Evolutionary conservation across 1,284 basidiomycete species (phyloP).

Genomic region (Cryptococcus deneoformans): DNA sequence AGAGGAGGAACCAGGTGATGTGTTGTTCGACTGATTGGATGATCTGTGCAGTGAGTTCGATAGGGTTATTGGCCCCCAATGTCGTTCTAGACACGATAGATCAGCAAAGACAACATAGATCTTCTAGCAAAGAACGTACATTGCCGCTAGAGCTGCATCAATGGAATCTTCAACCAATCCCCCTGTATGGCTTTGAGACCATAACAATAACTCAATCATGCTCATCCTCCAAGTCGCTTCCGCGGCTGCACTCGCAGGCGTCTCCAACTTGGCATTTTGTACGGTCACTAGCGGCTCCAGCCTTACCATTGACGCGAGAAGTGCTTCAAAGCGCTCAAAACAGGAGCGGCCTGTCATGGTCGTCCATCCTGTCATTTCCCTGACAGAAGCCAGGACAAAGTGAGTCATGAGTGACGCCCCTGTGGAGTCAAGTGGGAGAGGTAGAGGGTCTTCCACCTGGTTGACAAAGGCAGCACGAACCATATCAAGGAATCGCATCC

Average conservation of each 20-base stretch:
- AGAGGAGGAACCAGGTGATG: constrained; percentile 25
- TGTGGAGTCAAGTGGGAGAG: constrained; percentile 6
- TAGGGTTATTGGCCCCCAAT: constrained; percentile 5
- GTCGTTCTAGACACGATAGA: not conserved
- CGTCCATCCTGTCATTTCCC: constrained; percentile 36
- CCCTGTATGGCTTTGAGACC: constrained; percentile 29
- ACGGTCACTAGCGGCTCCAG: constrained; percentile 14
- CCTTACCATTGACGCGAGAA: constrained; percentile 14
- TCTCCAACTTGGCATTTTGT: not conserved
- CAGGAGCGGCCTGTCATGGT: constrained; percentile 33
- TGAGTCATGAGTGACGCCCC: constrained; percentile 19
- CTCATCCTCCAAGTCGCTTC: constrained; percentile 30
- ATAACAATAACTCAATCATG: constrained; percentile 32
- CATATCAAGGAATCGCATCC: constrained; percentile 15
- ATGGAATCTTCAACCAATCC: constrained; percentile 30
- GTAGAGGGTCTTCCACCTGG: not conserved
- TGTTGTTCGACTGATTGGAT: constrained; percentile 20
- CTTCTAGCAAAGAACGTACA: constrained; percentile 17
- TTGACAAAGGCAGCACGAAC: constrained; percentile 11
- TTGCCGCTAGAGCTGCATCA: constrained; percentile 30
- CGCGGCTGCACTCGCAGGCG: not conserved
- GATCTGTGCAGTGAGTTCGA: constrained; percentile 15
- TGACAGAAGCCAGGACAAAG: constrained; percentile 22
- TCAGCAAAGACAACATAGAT: not conserved
- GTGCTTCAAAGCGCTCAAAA: constrained; percentile 26